Conservation (phyloP, 306 rosid genomes). For the Cucumis sativus region Cucumber_9930_V3 NC_026659.2:1099001-1099500, state of each 20-base stretch:
- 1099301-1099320: neutral
- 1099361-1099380: neutral
- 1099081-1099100: neutral
- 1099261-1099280: neutral
- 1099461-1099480: neutral
- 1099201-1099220: no score
- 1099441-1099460: neutral
- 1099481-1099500: neutral
- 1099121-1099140: neutral
- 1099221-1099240: no score
- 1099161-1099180: no score
- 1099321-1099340: neutral
- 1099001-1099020: neutral
- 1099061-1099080: neutral
- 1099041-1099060: neutral
- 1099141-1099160: neutral
- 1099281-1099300: neutral
- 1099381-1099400: neutral
- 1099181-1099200: no score
- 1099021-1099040: neutral
- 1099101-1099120: neutral
- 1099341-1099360: neutral
- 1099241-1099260: neutral
- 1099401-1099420: neutral
- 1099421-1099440: neutral